A percentile compares a stretch with the other conserved stretches of the same genome.
phyloP scores from a whole-genome alignment of 169 alveolate genomes.

The Pseudocohnilembus persalinus region DNA sequence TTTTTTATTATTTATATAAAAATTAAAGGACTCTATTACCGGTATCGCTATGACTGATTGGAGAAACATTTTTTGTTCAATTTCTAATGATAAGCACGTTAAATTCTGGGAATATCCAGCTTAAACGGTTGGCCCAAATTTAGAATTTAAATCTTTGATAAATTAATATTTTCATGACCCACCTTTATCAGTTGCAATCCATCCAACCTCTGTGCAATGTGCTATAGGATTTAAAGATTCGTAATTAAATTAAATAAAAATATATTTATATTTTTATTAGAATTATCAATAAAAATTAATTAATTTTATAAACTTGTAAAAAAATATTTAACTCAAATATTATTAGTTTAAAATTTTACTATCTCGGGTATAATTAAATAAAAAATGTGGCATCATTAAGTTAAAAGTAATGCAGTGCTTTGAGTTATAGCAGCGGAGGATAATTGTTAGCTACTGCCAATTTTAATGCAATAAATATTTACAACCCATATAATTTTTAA shows the following conservation, averaged over 20 bases:
- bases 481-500: slow-evolving; percentile 31
- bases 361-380: neutral
- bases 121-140: neutral
- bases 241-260: slow-evolving; percentile 1
- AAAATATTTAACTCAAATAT: too few relatives aligned
- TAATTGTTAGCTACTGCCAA: slow-evolving; percentile 44
- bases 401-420: slow-evolving; percentile 10
- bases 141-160: neutral
- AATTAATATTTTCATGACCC: neutral
- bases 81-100: neutral
- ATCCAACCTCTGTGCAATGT: neutral
- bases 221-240: slow-evolving; percentile 38
- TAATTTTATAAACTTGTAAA: too few relatives aligned
- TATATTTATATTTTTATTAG: too few relatives aligned
- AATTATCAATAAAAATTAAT: neutral
- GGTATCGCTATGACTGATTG: neutral
- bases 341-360: neutral
- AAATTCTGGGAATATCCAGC: neutral
- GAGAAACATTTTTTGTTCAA: neutral
- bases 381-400: neutral
- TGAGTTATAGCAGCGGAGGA: slow-evolving; percentile 45
- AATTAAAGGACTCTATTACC: neutral
- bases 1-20: too few relatives aligned
- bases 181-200: neutral
- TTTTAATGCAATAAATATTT: slow-evolving; percentile 8